phyloP scores from a whole-genome alignment of 75 land plant genomes.

The Pseudotsuga menziesii region DNA sequence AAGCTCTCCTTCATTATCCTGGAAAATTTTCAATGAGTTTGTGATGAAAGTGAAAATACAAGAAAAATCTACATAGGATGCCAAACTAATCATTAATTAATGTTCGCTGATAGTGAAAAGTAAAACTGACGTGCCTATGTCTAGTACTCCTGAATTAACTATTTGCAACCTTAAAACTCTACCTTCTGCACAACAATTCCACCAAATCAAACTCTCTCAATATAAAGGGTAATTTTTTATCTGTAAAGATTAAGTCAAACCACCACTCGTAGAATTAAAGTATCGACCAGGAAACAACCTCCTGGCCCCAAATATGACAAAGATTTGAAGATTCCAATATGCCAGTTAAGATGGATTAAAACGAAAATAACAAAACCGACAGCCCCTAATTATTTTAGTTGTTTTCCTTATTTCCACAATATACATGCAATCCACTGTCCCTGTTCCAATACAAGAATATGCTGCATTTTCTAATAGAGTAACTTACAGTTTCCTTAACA shows the following conservation, averaged over 20 bases:
- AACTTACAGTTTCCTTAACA: no score
- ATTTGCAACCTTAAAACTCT: neutral
- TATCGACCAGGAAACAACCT: no score
- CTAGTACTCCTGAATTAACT: neutral
- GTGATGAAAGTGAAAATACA: neutral
- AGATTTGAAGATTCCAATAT: neutral
- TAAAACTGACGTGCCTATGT: neutral
- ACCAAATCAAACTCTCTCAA: no score
- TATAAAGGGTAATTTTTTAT: no score
- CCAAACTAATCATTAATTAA: neutral
- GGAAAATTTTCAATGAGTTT: neutral
- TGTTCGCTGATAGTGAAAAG: neutral
- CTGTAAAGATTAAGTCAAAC: no score
- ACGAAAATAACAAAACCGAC: neutral
- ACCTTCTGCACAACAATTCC: neutral
- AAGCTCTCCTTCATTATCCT: slow-evolving; percentile 64
- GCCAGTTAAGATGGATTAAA: neutral
- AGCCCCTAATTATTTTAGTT: neutral
- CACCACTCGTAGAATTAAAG: no score
- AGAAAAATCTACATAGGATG: neutral
- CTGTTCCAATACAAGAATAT: no score
- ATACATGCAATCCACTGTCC: no score
- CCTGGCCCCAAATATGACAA: neutral
- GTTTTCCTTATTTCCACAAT: neutral
- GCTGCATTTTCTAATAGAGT: no score